Evolutionary conservation across 768 basidiomycete genomes (phyloP).

Genomic region (Boletus subparvulus): DNA sequence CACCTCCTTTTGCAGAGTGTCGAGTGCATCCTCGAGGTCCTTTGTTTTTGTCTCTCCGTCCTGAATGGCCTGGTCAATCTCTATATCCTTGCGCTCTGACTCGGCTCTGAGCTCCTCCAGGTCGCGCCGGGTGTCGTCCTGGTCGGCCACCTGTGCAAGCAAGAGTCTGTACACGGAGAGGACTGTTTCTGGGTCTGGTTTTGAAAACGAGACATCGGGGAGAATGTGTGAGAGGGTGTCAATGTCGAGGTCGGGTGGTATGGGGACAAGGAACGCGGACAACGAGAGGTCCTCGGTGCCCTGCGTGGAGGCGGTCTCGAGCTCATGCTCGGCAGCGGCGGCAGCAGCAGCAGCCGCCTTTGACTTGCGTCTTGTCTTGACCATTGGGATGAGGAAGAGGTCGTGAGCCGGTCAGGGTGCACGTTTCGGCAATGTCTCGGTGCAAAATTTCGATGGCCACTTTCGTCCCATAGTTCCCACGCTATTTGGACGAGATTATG

Average conservation of each 20-base stretch:
- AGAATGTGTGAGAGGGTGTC: constrained; percentile 58
- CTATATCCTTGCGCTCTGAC: constrained; percentile 70
- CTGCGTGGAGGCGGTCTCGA: constrained; percentile 34
- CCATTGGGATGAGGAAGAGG: constrained; percentile 25
- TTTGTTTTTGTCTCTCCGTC: constrained; percentile 65
- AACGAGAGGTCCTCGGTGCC: constrained; percentile 37
- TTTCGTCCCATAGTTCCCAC: constrained; percentile 18
- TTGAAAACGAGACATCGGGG: constrained; percentile 57
- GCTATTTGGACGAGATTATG: constrained; percentile 4
- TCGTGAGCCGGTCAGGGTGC: constrained; percentile 7
- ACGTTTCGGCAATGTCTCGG: constrained; percentile 14
- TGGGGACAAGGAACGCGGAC: constrained; percentile 36
- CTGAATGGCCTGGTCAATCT: constrained; percentile 81
- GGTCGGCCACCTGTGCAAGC: constrained; percentile 52
- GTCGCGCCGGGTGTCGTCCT: constrained; percentile 58
- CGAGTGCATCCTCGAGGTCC: constrained; percentile 55
- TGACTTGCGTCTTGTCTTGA: constrained; percentile 61
- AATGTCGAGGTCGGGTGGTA: constrained; percentile 70
- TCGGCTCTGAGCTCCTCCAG: constrained; percentile 72
- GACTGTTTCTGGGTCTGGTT: constrained; percentile 59
- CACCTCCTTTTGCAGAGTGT: constrained; percentile 56
- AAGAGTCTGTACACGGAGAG: constrained; percentile 62
- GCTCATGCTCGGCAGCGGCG: constrained; percentile 29
- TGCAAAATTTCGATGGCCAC: not conserved
- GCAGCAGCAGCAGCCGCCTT: constrained; percentile 50